Evolutionary conservation across 2,329 filamentous ascomycete species (phyloP).

Genomic region (Fusarium lyarnte): DNA sequence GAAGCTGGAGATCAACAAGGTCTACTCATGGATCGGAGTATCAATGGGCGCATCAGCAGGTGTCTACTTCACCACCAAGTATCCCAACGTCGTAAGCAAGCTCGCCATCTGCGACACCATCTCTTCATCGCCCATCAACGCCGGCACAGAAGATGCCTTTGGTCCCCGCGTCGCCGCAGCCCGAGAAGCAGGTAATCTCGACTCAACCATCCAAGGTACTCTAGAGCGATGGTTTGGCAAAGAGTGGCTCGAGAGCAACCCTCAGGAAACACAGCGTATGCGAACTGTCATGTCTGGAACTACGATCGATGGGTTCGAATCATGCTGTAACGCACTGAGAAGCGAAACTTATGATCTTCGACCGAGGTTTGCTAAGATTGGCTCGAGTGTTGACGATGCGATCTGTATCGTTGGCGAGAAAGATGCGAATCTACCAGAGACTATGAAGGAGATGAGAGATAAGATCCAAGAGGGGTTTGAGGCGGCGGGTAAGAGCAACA

Average conservation of each 20-base stretch:
- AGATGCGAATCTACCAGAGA: conserved; percentile 52
- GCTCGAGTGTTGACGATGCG: conserved; percentile 47
- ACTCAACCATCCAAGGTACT: conserved; percentile 45
- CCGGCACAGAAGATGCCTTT: conserved; percentile 50
- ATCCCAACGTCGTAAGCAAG: conserved; percentile 51
- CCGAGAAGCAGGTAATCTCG: conserved; percentile 46
- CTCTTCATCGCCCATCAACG: conserved; percentile 50
- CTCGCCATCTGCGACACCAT: conserved; percentile 55
- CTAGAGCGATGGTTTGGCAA: conserved; percentile 55
- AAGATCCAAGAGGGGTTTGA: conserved; percentile 48
- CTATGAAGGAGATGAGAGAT: conserved; percentile 51
- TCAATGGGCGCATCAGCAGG: conserved; percentile 57
- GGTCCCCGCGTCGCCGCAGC: conserved; percentile 48
- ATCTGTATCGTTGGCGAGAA: conserved; percentile 54
- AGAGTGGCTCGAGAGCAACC: conserved; percentile 49
- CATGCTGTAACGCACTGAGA: conserved; percentile 52
- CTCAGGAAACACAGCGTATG: conserved; percentile 50
- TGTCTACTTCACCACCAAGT: conserved; percentile 51
- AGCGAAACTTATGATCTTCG: conserved; percentile 52
- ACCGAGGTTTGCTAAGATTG: conserved; percentile 48
- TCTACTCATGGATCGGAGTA: conserved; percentile 56
- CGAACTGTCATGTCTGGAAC: conserved; percentile 50
- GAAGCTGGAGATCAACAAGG: conserved; percentile 43
- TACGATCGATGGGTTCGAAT: conserved; percentile 53
- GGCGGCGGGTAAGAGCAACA: conserved; percentile 35